Percentiles rank a stretch among this genome's conserved stretches.
These are phyloP conservation scores for Termitomyces sp. DNA, from an alignment of 768 basidiomycete genomes.

Conservation along the genomic window DNA sequence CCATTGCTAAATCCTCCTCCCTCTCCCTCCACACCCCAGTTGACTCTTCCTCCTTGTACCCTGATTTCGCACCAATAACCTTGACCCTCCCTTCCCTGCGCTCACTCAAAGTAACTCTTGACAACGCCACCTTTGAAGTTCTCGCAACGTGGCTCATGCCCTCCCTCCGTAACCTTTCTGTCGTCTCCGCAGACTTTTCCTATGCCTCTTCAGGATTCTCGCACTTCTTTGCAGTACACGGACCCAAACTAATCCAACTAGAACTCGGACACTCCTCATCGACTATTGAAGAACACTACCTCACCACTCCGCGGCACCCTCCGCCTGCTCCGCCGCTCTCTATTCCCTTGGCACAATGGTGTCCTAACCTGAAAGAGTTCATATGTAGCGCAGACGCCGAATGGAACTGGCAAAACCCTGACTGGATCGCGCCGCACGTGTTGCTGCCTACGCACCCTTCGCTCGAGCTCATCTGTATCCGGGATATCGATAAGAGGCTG, in stretches of 20 bases:
- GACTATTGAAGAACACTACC: constrained; percentile 62
- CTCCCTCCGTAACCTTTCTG: constrained; percentile 53
- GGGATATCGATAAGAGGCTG: constrained; percentile 64
- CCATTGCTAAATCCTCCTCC: constrained; percentile 15
- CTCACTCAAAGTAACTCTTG: constrained; percentile 65
- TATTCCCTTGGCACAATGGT: constrained; percentile 60
- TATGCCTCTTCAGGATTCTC: constrained; percentile 64
- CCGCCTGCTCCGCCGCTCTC: constrained; percentile 27
- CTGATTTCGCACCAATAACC: constrained; percentile 19
- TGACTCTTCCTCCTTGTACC: neutral
- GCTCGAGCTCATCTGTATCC: constrained; percentile 64
- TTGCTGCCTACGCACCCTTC: constrained; percentile 60
- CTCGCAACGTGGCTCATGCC: constrained; percentile 69
- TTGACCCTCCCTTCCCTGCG: constrained; percentile 58
- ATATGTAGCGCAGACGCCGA: constrained; percentile 75
- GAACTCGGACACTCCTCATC: constrained; percentile 72
- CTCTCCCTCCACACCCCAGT: constrained; percentile 4
- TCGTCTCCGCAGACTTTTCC: constrained; percentile 66
- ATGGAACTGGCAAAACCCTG: constrained; percentile 76
- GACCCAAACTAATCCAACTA: constrained; percentile 53
- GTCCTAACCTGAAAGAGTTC: constrained; percentile 63
- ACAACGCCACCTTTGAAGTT: constrained; percentile 65
- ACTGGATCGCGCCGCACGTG: constrained; percentile 78
- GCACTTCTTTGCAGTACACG: constrained; percentile 63
- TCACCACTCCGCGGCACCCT: constrained; percentile 40